Conservation (phyloP, 495 filamentous ascomycete species). For the Penicillium tannophilum region DNA sequence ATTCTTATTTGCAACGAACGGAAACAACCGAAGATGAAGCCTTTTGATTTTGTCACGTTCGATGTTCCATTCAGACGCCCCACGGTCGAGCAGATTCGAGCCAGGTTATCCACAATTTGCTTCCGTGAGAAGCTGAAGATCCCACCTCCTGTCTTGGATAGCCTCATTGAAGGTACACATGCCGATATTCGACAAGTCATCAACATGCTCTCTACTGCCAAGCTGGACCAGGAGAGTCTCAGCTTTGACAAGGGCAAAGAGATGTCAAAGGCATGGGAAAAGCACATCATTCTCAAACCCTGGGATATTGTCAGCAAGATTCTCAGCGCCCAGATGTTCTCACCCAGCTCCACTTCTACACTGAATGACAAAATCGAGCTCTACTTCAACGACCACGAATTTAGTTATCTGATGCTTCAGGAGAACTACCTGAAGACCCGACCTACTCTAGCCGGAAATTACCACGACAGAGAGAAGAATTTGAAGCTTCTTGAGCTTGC, state of each 20-base stretch:
- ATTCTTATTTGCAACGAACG: slow-evolving; percentile 98
- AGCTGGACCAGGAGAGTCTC: slow-evolving; percentile 77
- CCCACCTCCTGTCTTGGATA: slow-evolving; percentile 83
- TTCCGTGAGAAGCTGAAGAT: slow-evolving; percentile 88
- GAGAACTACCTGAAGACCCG: slow-evolving; percentile 92
- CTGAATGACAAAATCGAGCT: slow-evolving; percentile 97
- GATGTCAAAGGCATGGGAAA: slow-evolving; percentile 98
- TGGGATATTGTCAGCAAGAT: slow-evolving; percentile 98
- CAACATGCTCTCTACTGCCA: slow-evolving; percentile 96
- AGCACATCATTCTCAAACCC: slow-evolving; percentile 91
- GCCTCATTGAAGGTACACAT: slow-evolving; percentile 90
- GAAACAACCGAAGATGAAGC: slow-evolving; percentile 92
- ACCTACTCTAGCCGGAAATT: slow-evolving; percentile 61
- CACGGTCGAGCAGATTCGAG: slow-evolving; percentile 83
- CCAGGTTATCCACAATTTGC: slow-evolving; percentile 90
- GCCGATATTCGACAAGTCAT: slow-evolving; percentile 97
- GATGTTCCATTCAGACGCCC: slow-evolving; percentile 88
- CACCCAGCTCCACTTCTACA: slow-evolving; percentile 74
- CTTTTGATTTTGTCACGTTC: slow-evolving; percentile 81
- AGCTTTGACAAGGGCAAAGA: slow-evolving; percentile 80
- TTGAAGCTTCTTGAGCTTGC: slow-evolving; percentile 81
- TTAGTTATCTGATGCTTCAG: slow-evolving; percentile 95
- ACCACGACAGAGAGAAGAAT: slow-evolving; percentile 64
- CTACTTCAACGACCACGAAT: slow-evolving; percentile 99
- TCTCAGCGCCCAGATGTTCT: slow-evolving; percentile 84